Base-by-base conservation (phyloP, 2,329 filamentous ascomycete genomes). In the Penicillium psychrosexuale region DNA sequence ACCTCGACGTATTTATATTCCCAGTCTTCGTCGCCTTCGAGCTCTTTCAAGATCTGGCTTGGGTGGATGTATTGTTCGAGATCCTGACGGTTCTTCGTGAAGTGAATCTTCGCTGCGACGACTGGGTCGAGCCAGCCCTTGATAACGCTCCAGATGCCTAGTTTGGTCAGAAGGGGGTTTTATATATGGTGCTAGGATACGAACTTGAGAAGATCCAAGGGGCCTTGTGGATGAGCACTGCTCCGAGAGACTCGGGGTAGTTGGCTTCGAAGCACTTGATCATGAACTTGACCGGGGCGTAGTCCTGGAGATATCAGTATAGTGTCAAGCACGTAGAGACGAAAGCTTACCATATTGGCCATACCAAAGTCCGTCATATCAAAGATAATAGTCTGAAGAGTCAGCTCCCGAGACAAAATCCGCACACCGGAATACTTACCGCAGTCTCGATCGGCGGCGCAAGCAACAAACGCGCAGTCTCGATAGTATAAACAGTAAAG, bases 241-340 rank as follows among this genome's bases (percentile, higher is more conserved):
- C 83, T 28, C 93, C 94, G 1, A 99, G 81, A 45, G 86, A 93
- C 73, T 99, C 94, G 0, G 94, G 94, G 66, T 97, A 99, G 72
- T 99, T 97, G 57, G 94, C 94, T 77, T 99, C 94, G 69, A 99
- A 99, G 73, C 92, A 96, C 75, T 96, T 96, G 74, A 99, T 97
- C 88, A 99, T 97, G 77, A 97, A 99, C 69, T 96, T 99, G 54
- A 99, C 90, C 1, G 94, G 93, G 0, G 89, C 84, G 72, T 97
- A 97, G 73, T 99, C 94, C 85, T 88, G 53, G 12, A 22, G 19
- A 42, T 48, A 5, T 60, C n/a, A 56, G 57, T 53, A 59, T 19
- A 52, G 27, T 30, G 37, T 8, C 28, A 3, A n/a, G 1, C 7
- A 22, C 9, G 17, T 13, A 28, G 15, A 43, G 34, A 27, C 12